These are phyloP conservation scores for Citrullus amarus DNA, from an alignment of 306 rosid genomes.

Conservation along the genomic window DNA sequence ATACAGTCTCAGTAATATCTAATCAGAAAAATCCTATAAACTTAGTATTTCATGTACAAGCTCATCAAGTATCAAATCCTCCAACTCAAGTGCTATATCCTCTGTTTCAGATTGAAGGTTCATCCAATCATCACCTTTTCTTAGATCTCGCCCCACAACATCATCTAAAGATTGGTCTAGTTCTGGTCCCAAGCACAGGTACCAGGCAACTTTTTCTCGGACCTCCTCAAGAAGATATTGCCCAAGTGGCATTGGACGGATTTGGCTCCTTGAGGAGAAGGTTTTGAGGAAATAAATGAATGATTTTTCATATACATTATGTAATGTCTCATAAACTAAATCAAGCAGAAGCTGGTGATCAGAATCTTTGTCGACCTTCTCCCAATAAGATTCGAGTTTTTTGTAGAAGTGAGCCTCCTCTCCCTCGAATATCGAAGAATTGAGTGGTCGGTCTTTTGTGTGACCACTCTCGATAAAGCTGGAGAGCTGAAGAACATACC, in stretches of 20 bases:
- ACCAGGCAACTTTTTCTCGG: slow-evolving; percentile 27
- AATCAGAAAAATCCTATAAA: not conserved
- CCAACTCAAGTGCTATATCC: slow-evolving; percentile 54
- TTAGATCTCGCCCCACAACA: slow-evolving; percentile 53
- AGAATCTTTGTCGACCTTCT: slow-evolving; percentile 9
- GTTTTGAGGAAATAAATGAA: slow-evolving; percentile 47
- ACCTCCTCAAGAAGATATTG: slow-evolving; percentile 41
- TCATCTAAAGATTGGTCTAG: slow-evolving; percentile 66
- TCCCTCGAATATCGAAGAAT: slow-evolving; percentile 34
- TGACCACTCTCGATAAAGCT: slow-evolving; percentile 42
- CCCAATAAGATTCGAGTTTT: slow-evolving; percentile 24
- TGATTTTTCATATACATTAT: slow-evolving; percentile 41
- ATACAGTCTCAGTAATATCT: not conserved
- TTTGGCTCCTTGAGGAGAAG: slow-evolving; percentile 28
- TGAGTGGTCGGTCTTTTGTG: slow-evolving; percentile 41
- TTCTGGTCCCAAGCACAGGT: slow-evolving; percentile 58
- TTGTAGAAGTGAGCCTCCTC: slow-evolving; percentile 23
- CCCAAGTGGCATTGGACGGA: slow-evolving; percentile 43
- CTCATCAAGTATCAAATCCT: slow-evolving; percentile 57
- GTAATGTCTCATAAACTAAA: slow-evolving; percentile 49
- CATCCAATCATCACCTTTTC: slow-evolving; percentile 55
- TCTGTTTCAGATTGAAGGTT: slow-evolving; percentile 61
- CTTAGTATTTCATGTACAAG: slow-evolving; percentile 54
- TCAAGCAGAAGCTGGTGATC: slow-evolving; percentile 55
- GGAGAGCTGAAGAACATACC: slow-evolving; percentile 43